Percentiles rank a stretch among this genome's conserved stretches.
Evolutionary conservation across 768 basidiomycete species (phyloP).

Genomic region (Auricularia sp.): DNA sequence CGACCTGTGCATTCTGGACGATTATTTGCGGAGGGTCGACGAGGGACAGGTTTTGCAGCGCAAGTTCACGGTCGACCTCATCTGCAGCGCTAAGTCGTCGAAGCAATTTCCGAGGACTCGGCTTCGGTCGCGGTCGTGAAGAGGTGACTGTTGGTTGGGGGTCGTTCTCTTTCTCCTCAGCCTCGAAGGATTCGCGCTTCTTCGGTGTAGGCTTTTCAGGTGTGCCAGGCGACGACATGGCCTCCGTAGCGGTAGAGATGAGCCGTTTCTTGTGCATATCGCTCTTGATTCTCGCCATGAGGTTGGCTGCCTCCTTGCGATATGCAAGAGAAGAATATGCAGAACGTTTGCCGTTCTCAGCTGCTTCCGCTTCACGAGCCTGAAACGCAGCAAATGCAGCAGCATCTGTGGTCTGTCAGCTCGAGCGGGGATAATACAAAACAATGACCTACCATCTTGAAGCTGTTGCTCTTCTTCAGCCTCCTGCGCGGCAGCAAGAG

Average conservation of each 20-base stretch:
- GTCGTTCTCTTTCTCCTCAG: conserved; percentile 26
- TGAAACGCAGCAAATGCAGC: background rate
- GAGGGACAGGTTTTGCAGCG: conserved; percentile 35
- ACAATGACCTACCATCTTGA: background rate
- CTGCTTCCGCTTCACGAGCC: background rate
- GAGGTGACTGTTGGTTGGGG: background rate
- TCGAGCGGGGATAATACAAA: background rate
- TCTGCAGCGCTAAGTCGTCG: conserved; percentile 30
- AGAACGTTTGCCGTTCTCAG: background rate
- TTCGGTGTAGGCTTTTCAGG: conserved; percentile 3
- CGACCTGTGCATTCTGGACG: background rate
- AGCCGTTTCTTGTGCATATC: conserved; percentile 66
- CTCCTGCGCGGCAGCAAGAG: background rate
- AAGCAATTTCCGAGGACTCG: conserved; percentile 36
- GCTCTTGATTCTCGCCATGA: conserved; percentile 80
- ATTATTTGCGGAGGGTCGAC: conserved; percentile 2
- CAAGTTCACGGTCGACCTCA: conserved; percentile 33
- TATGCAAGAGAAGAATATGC: conserved; percentile 49
- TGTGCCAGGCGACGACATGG: conserved; percentile 14
- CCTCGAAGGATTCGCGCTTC: background rate
- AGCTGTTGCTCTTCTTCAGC: background rate
- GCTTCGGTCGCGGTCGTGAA: conserved; percentile 13
- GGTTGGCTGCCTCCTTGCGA: conserved; percentile 61
- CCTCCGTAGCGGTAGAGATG: conserved; percentile 57
- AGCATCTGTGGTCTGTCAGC: background rate